phyloP scores from a whole-genome alignment of 176 grass and related monocot genomes.

The Rhynchospora pubera region DNA sequence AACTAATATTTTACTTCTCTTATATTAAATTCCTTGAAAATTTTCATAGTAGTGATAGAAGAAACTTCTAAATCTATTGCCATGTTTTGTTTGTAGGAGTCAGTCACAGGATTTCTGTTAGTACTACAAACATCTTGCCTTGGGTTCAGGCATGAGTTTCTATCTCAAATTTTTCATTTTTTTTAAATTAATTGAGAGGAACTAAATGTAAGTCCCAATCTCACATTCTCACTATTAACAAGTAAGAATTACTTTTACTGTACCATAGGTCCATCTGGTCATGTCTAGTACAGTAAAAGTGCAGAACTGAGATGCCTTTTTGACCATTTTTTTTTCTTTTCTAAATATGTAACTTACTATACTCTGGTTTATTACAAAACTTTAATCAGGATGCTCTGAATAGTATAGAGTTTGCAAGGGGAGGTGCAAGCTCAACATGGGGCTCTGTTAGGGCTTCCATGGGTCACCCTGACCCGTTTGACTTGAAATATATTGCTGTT shows the following conservation, averaged over 20 bases:
- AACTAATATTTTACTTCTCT: constrained; percentile 1
- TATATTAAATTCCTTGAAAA: constrained; percentile 3
- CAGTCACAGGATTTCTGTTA: constrained; percentile 64
- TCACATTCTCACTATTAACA: not conserved
- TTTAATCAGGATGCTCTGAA: constrained; percentile 57
- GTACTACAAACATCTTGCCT: constrained; percentile 45
- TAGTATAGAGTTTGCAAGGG: constrained; percentile 88
- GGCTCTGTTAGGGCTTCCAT: constrained; percentile 69
- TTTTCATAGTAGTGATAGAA: constrained; percentile 1
- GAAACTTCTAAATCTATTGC: constrained; percentile 14
- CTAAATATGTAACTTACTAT: not conserved
- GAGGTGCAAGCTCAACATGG: constrained; percentile 55
- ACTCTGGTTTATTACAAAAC: not conserved
- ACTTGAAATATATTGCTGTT: constrained; percentile 72
- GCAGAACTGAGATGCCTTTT: not conserved
- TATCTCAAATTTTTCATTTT: not conserved
- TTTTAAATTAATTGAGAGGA: constrained; percentile 8
- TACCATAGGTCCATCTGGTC: not conserved
- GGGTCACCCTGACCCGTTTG: constrained; percentile 82
- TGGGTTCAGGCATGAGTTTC: constrained; percentile 55
- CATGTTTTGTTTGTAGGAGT: constrained; percentile 48
- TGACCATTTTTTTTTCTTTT: not conserved
- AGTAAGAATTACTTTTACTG: not conserved
- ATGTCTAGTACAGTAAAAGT: not conserved
- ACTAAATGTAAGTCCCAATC: not conserved